These are phyloP conservation scores for Candida rishiriensis DNA, from an alignment of 805 yeast genomes.

Conservation along the genomic window DNA sequence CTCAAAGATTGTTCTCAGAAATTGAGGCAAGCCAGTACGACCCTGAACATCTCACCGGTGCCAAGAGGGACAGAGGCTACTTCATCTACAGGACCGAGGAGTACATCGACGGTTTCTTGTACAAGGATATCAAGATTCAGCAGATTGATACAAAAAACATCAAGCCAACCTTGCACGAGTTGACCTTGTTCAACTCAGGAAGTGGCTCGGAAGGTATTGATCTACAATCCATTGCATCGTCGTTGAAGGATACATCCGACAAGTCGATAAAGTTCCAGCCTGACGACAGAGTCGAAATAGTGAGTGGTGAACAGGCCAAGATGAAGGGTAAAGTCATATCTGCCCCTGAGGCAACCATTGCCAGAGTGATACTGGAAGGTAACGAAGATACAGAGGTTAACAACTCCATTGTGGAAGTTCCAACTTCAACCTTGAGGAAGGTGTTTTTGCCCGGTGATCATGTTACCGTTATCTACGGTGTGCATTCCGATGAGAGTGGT, in stretches of 20 bases:
- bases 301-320: conserved; percentile 91
- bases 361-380: conserved; percentile 45
- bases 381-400: conserved; percentile 53
- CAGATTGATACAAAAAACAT: conserved; percentile 74
- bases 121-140: conserved; percentile 80
- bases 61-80: conserved; percentile 56
- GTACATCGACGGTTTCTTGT: conserved; percentile 82
- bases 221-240: conserved; percentile 77
- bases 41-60: conserved; percentile 57
- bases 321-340: conserved; percentile 75
- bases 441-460: conserved; percentile 90
- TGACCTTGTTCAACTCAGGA: conserved; percentile 73
- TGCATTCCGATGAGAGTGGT: conserved; percentile 91
- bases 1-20: conserved; percentile 81
- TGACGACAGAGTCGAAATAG: conserved; percentile 89
- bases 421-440: conserved; percentile 76
- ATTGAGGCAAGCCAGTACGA: conserved; percentile 86
- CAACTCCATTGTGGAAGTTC: conserved; percentile 67
- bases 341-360: conserved; percentile 53
- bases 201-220: conserved; percentile 85
- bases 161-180: conserved; percentile 83
- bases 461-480: conserved; percentile 87
- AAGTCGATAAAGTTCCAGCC: conserved; percentile 70
- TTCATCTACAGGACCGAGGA: conserved; percentile 83
- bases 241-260: conserved; percentile 62